Evolutionary conservation across 2,329 filamentous ascomycete species (phyloP), one percentile per base, ranked within the genome.

Genomic region (Knoxdaviesia proteae): DNA sequence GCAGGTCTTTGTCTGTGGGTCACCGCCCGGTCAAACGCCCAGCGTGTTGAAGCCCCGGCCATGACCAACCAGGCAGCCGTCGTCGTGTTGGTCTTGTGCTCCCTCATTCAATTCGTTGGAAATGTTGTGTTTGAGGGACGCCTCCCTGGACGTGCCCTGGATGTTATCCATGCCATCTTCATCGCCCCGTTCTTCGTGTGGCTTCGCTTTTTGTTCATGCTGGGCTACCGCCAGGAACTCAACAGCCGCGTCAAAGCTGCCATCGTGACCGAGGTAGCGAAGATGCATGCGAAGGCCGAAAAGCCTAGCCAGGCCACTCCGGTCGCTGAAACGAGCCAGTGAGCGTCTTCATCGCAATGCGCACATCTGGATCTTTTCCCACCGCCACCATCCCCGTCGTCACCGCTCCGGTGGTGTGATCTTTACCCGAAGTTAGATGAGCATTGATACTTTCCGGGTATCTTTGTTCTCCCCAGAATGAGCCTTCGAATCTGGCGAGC

Each of bases 111-210:
- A 56, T 94, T 98, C 55, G 53, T 96, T 41, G 90, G 90, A 32
- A 90, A 98, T 55, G 87, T 86, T 35, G 74, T 71, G 41, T 96
- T 84, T 51, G 90, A 96, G 61, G 76, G 82, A 20, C 75, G 88
- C 42, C 84, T 87, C 3, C 90, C 88, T 6, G 20, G 20, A 20
- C 20, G 3, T 20, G 88, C 87, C 5, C 63, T 96, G 48, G 20
- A 20, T 20, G 20, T 20, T 3, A 42, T 46, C 33, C 42, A 44
- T 29, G 87, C 90, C 32, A 60, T 96, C 49, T 88, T 96, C 54
- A 68, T 96, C 30, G 90, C 90, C 0, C 90, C 90, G 6, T 80
- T 98, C 54, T 98, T 96, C 52, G 88, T 96, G 45, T 98, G 90
- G 83, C 80, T 98, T 52, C 87, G 96, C 63, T 62, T 92, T 30